Evolutionary conservation across 805 yeast species (phyloP).

Genomic region (Ogataea dorogensis): DNA sequence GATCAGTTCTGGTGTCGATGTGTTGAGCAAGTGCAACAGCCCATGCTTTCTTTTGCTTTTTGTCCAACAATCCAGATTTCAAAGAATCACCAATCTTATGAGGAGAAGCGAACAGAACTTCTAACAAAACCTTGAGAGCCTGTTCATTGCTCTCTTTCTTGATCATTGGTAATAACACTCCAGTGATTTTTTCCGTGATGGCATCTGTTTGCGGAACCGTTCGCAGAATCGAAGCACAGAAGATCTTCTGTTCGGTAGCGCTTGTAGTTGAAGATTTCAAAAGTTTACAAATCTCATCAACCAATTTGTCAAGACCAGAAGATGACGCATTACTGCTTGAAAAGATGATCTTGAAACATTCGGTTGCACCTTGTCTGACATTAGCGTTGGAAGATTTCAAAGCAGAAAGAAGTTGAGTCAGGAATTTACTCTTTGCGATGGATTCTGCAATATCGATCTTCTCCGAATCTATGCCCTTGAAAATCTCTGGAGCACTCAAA

Average conservation of each 20-base stretch:
- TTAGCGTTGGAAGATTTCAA: slow-evolving; percentile 69
- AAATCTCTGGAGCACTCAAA: slow-evolving; percentile 50
- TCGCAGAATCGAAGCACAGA: slow-evolving; percentile 46
- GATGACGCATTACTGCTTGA: slow-evolving; percentile 21
- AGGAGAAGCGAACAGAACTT: slow-evolving; percentile 44
- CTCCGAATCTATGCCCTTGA: slow-evolving; percentile 31
- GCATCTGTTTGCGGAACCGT: slow-evolving; percentile 27
- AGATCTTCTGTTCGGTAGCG: slow-evolving; percentile 62
- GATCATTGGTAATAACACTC: slow-evolving; percentile 49
- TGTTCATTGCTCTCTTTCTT: slow-evolving; percentile 75
- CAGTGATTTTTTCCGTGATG: slow-evolving; percentile 35
- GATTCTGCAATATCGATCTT: slow-evolving; percentile 42
- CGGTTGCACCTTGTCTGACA: slow-evolving; percentile 52
- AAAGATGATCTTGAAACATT: slow-evolving; percentile 33
- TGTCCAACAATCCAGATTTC: slow-evolving; percentile 61
- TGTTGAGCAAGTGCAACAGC: slow-evolving; percentile 45
- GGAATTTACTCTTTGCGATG: slow-evolving; percentile 42
- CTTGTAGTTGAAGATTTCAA: slow-evolving; percentile 56
- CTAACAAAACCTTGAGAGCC: slow-evolving; percentile 49
- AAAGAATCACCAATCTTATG: slow-evolving; percentile 34
- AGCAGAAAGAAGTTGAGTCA: slow-evolving; percentile 50
- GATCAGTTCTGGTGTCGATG: slow-evolving; percentile 16
- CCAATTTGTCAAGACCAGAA: slow-evolving; percentile 34
- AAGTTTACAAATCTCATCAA: slow-evolving; percentile 54
- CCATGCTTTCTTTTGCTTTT: slow-evolving; percentile 72